Evolutionary conservation across 805 yeast genomes (phyloP), one percentile per base, ranked within the genome.

Genomic region (Phaffomyces opuntiae): DNA sequence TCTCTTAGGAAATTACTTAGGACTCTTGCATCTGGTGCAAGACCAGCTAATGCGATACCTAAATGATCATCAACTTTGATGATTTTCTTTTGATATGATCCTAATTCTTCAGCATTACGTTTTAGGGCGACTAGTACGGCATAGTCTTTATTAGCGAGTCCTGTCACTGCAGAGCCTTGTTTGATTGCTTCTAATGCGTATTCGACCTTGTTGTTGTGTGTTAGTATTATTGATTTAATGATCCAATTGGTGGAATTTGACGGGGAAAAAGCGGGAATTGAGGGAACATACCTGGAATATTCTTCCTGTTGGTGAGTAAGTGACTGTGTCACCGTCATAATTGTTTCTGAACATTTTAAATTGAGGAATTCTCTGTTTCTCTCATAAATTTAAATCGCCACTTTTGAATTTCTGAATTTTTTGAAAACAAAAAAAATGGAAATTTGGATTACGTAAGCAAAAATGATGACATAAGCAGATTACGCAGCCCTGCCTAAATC

Each of bases 1-100:
- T 87, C 89, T 64, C 98, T 80, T 57, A 93, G 72, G 66, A 73
- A 90, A 62, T 88, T 93, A 42, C 95, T 82, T 55, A 93, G 74
- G 35, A 93, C 95, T 54, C 99, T 77, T 24, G 98, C 99, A 63
- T 93, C 99, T 16, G 99, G 98, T 0, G 98, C 97, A 59, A 93
- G 78, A 9, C 99, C 99, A 1, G 99, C 96, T 46, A 93, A 74
- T 1, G 96, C 96, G 53, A 93, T 75, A 32, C 98, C 99, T 75
- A 93, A 68, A 64, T 93, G 98, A 50, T 83, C 84, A 64, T 93
- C 99, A 47, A 95, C 82, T 62, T 86, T 83, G 63, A 91, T 83
- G 57, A 93, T 75, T 64, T 93, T 93, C 74, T 87, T 87, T 64
- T 93, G 99, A 66, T 90, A 93, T 36, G 97, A 88, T 25, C 99